These are phyloP conservation scores for Capillidium rhysosporum DNA, from an alignment of 371 early-diverging fungal species.

Conservation along the genomic window DNA sequence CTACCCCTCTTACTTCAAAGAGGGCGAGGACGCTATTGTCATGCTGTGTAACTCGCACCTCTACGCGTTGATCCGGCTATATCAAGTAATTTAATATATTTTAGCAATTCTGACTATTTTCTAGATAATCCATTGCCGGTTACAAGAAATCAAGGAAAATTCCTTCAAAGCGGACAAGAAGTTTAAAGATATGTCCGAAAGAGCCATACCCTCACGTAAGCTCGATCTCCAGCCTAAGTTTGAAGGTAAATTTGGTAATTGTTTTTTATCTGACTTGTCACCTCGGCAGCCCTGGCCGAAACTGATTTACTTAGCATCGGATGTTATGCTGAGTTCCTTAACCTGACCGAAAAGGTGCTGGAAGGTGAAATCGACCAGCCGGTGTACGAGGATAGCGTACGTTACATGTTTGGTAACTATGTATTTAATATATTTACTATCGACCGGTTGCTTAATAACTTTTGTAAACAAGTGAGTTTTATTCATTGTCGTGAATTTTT, in stretches of 20 bases:
- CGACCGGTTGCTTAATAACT: conserved; percentile 58
- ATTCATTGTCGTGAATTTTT: neutral
- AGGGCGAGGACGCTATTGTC: neutral
- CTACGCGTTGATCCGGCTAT: conserved; percentile 76
- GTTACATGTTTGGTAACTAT: conserved; percentile 66
- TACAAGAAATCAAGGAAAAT: conserved; percentile 52
- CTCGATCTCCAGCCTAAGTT: conserved; percentile 46
- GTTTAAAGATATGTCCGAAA: conserved; percentile 1
- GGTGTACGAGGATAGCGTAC: conserved; percentile 80
- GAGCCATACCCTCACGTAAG: conserved; percentile 33
- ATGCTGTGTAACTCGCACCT: conserved; percentile 4
- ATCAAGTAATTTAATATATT: conserved; percentile 29
- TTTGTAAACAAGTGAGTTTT: conserved; percentile 46
- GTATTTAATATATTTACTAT: conserved; percentile 73
- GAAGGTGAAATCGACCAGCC: conserved; percentile 62
- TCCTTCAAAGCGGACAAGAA: conserved; percentile 26
- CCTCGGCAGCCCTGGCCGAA: conserved; percentile 16
- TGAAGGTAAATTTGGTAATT: conserved; percentile 16
- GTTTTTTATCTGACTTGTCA: neutral
- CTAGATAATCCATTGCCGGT: conserved; percentile 38
- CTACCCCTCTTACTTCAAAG: too few relatives aligned
- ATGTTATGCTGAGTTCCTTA: conserved; percentile 52
- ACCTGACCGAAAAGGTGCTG: conserved; percentile 53
- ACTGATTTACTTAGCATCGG: conserved; percentile 28
- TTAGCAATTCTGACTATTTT: neutral